Evolutionary conservation across 805 yeast genomes (phyloP), one percentile per base, ranked within the genome.

Genomic region (Teunomyces stri): DNA sequence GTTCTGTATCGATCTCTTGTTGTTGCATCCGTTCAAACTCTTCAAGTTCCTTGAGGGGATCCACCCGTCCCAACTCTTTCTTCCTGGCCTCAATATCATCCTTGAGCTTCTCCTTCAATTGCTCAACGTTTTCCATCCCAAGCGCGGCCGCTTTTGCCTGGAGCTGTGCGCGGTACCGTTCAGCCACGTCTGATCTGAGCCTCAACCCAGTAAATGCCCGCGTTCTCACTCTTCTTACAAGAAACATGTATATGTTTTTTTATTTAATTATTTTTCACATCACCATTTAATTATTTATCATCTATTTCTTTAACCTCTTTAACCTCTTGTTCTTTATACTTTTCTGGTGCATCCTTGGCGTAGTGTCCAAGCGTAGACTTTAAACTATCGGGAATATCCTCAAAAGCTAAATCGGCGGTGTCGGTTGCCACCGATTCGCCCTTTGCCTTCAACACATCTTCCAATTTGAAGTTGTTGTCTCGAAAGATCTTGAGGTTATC

Each of bases 391-490:
- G 89, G 88, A 37, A 84, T 79, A 49, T 82, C 85, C 51, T 83
- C 83, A 60, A 84, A 86, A 0, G 78, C 85, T 56, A 88, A 70
- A 57, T 89, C 96, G 21, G 83, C 80, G 0, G 87, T 72, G 3
- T 78, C 76, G 10, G 80, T 77, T 0, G 85, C 78, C 11, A 89
- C 81, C 11, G 79, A 73, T 53, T 90, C 92, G 2, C 97, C 97
- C 58, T 87, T 78, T 0, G 85, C 83, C 11, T 74, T 74, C 60
- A 91, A 62, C 4, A 89, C 84, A 47, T 91, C 96, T 60, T 89
- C 88, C 29, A 91, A 70, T n/a, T 85, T 89, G 57, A 88, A 78
- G 52, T 78, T 74, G 21, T 80, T 73, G 64, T 91, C 97, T n/a
- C 83, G 80, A 60, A 91, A 90, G 28, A 91, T 87, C 70, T 82